Evolutionary conservation across 2,329 filamentous ascomycete species (phyloP).

Genomic region (Scolecobasidium constrictum): DNA sequence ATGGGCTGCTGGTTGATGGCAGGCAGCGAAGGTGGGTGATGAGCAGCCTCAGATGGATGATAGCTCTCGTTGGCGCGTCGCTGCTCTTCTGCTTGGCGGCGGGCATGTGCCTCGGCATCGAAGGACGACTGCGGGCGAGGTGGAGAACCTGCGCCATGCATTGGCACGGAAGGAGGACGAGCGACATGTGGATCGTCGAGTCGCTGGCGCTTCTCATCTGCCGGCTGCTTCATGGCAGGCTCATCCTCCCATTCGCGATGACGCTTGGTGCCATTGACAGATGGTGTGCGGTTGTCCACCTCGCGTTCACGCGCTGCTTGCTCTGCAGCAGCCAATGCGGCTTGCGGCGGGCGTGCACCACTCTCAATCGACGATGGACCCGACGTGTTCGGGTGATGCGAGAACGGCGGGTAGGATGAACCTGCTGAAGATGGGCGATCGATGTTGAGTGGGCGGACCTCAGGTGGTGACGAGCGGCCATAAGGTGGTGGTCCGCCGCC

Average conservation of each 20-base stretch:
- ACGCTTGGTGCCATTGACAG: slow-evolving; percentile 63
- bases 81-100: slow-evolving; percentile 47
- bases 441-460: slow-evolving; percentile 62
- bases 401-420: slow-evolving; percentile 71
- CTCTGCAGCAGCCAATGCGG: slow-evolving; percentile 46
- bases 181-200: slow-evolving; percentile 78
- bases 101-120: slow-evolving; percentile 48
- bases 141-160: slow-evolving; percentile 1
- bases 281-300: slow-evolving; percentile 59
- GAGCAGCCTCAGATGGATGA: slow-evolving; percentile 85
- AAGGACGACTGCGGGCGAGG: slow-evolving; percentile 41
- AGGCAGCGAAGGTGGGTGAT: slow-evolving; percentile 60
- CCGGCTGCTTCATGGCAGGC: slow-evolving; percentile 47
- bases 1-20: slow-evolving; percentile 28
- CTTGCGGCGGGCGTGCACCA: slow-evolving; percentile 56
- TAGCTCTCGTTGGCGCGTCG: slow-evolving; percentile 69
- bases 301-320: slow-evolving; percentile 32
- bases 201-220: slow-evolving; percentile 77
- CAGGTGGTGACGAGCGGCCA: slow-evolving; percentile 64
- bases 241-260: slow-evolving; percentile 91
- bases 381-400: slow-evolving; percentile 58
- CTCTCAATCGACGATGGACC: slow-evolving; percentile 51
- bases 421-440: slow-evolving; percentile 90
- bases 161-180: slow-evolving; percentile 23
- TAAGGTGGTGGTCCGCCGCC: slow-evolving; percentile 41